Conservation (phyloP, 164 flowering plant genomes). For the Liquidambar formosana region DNA sequence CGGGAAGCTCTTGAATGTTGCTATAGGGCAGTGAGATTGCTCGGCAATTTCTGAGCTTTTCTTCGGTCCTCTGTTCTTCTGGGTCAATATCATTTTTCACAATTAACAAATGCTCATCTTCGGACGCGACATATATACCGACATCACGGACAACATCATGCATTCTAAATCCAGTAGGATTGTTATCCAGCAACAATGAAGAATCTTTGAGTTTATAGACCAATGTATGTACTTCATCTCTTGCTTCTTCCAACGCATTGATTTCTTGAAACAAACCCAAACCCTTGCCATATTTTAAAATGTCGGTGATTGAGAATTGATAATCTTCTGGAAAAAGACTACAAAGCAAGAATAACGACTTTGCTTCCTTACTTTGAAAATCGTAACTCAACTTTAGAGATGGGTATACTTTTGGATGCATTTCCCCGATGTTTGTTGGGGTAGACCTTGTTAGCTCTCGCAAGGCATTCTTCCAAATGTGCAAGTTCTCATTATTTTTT, state of each 20-base stretch:
- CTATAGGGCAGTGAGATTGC: not conserved
- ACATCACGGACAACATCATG: not conserved
- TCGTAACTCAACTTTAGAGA: not conserved
- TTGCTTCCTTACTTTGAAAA: too few species aligned
- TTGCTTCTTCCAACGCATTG: not conserved
- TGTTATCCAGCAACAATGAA: not conserved
- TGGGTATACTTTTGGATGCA: not conserved
- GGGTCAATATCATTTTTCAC: not conserved
- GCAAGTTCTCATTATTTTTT: not conserved
- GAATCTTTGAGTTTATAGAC: not conserved
- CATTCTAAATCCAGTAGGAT: too few species aligned
- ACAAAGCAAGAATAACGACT: not conserved
- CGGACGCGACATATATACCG: not conserved
- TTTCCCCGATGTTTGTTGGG: not conserved
- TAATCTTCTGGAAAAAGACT: not conserved
- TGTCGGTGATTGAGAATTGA: not conserved
- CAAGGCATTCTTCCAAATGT: not conserved
- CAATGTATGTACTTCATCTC: not conserved
- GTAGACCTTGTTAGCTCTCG: not conserved
- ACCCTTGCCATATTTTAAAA: not conserved
- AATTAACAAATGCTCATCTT: not conserved
- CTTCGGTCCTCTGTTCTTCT: not conserved
- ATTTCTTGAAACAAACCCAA: not conserved
- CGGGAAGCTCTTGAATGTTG: not conserved
- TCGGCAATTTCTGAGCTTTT: not conserved